Conservation (phyloP, 2,329 filamentous ascomycete genomes). For the Pestalotiopsis sp. region DNA sequence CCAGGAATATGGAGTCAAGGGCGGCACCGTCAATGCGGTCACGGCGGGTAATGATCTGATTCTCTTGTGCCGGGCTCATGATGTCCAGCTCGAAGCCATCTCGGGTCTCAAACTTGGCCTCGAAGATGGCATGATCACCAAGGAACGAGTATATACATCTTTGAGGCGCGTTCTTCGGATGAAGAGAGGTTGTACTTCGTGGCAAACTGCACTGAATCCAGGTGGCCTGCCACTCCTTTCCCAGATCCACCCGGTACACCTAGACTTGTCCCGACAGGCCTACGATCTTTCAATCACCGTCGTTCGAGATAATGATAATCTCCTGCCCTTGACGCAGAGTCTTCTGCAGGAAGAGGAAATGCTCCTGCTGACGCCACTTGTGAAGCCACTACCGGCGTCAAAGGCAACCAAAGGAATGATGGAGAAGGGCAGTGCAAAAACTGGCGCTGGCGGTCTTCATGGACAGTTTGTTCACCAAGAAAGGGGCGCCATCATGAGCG, state of each 20-base stretch:
- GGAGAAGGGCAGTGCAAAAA: conserved; percentile 49
- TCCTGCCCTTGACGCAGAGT: conserved; percentile 80
- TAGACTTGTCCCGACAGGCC: conserved; percentile 77
- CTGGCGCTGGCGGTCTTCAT: conserved; percentile 41
- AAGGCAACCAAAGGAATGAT: conserved; percentile 75
- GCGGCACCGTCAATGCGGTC: conserved; percentile 95
- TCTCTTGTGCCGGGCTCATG: conserved; percentile 83
- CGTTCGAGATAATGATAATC: conserved; percentile 83
- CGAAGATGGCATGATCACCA: conserved; percentile 87
- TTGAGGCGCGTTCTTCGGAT: conserved; percentile 76
- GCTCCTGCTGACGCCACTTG: conserved; percentile 83
- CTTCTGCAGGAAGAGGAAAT: conserved; percentile 86
- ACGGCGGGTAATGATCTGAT: conserved; percentile 95
- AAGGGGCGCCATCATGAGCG: conserved; percentile 76
- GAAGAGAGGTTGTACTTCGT: conserved; percentile 85
- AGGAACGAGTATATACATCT: conserved; percentile 78
- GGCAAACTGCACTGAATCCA: conserved; percentile 89
- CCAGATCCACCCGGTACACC: conserved; percentile 80
- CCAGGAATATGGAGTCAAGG: conserved; percentile 95
- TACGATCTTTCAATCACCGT: conserved; percentile 95
- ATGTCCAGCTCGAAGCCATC: conserved; percentile 89
- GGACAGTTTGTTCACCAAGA: conserved; percentile 63
- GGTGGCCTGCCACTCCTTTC: conserved; percentile 77
- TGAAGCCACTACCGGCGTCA: conserved; percentile 91
- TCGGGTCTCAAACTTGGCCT: conserved; percentile 86